phyloP scores from a whole-genome alignment of 2,329 filamentous ascomycete genomes.

The Stromatinia cepivora region DNA sequence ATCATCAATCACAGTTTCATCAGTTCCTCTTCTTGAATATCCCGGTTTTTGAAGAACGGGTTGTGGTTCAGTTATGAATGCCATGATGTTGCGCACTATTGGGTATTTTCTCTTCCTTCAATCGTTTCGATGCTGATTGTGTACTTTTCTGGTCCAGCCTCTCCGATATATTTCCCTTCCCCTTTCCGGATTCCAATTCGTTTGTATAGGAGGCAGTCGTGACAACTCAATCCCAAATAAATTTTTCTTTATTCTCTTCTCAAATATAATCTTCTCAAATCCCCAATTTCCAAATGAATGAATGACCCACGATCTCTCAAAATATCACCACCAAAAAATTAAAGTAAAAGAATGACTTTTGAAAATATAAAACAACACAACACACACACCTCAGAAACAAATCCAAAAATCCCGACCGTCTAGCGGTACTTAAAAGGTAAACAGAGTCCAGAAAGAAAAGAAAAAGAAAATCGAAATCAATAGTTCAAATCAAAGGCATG shows the following conservation, averaged over 20 bases:
- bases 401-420: not conserved
- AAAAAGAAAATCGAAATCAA: not conserved
- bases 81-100: not conserved
- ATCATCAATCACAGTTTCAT: not conserved
- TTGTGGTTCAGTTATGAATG: constrained; percentile 12
- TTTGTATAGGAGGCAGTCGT: not conserved
- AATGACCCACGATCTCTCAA: not conserved
- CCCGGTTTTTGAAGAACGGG: not conserved
- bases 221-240: no score
- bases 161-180: not conserved
- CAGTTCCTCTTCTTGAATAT: not conserved
- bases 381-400: not conserved
- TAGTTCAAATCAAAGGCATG: constrained; percentile 2
- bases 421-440: not conserved
- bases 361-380: not conserved
- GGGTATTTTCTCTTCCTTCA: not conserved
- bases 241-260: not conserved
- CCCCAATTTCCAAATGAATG: not conserved
- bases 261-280: not conserved
- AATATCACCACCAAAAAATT: not conserved
- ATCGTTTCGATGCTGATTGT: not conserved
- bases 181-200: not conserved
- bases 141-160: not conserved
- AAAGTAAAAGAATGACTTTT: constrained; percentile 15
- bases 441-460: not conserved